Evolutionary conservation across 2,329 filamentous ascomycete species (phyloP), one percentile per base, ranked within the genome.

Genomic region (Ascochyta rabiei): DNA sequence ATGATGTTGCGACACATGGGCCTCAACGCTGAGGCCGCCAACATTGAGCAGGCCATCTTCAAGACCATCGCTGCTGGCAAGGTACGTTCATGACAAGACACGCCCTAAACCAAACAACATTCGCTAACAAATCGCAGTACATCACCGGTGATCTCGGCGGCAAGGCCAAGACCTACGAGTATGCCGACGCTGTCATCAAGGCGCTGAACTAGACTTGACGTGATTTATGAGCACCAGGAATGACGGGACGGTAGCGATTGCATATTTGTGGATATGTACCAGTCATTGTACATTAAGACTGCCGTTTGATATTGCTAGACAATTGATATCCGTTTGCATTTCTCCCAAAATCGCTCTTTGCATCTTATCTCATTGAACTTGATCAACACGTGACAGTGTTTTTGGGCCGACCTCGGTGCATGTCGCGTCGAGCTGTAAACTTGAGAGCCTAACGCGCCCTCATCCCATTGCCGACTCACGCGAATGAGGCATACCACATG

Each of bases 1-100:
- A 98, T 99, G 95, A 98, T 99, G 95, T 82, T 99, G 84, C 89
- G 95, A 79, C 95, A 99, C 82, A 98, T 99, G 93, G 88, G 90
- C 72, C 84, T 99, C 63, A 87, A 81, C 77, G 84, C 91, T 62
- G 87, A 98, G 77, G 95, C 95, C 67, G 78, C 83, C 77, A 88
- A 87, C 77, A 98, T 99, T 75, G 91, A 98, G 84, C 89, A 86
- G 79, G 95, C 95, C 65, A 96, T 93, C 74, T 98, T 99, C 79
- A 90, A 90, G 77, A 96, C 93, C 59, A 85, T 99, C 65, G 89
- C 92, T 57, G 93, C 99, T 84, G 95, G 95, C 82, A 97, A 97
- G 89, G 83, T 86, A 74, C 69, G 79, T 70, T 49, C 19, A 40
- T 3, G 26, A n/a, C 3, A 15, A 13, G 2, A 3, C 9, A 15